Base-by-base conservation (phyloP, 2,329 filamentous ascomycete species). In the Pyrenochaeta sp. region DNA sequence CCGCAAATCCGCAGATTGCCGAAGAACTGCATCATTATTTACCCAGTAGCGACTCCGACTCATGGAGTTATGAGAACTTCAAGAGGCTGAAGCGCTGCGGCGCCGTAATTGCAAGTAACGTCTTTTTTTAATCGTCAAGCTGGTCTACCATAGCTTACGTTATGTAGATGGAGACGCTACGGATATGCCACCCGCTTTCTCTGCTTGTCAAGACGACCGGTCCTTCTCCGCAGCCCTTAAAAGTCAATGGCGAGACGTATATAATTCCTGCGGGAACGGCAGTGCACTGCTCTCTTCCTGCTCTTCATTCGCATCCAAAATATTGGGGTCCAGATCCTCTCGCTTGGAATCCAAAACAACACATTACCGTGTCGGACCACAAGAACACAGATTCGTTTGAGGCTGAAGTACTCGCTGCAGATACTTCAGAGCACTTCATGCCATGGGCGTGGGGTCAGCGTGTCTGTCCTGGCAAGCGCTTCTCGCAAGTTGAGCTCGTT, bases 1-100 rank as follows among this genome's bases (percentile, higher is more conserved):
- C 83, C 1, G 75, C 77, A 0, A 62, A 83, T 40, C 81, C 79
- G 0, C 66, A 78, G 81, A 51, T 83, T 0, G 64, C 73, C 0
- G 76, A 82, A 50, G 82, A 83, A 50, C 65, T 83, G 4, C 36
- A 27, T 5, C 27, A 59, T n/a, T 60, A 64, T n/a, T 25, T 59
- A 37, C 44, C n/a, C 3, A 19, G 50, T 60, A 6, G 56, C 61
- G 19, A 58, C 28, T 52, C 53, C 28, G 10, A 15, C 7, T 37
- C 22, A 61, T 2, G 53, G 54, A 5, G 55, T 9, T 32, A 46
- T 25, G 60, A 69, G 27, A 45, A 66, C 19, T 25, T 68, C 1
- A 46, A 49, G 5, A 51, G 63, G 7, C 50, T 52, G 12, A 50
- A 56, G 6, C 65, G 43, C 43, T 46, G 43, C 15, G 19, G 22